Evolutionary conservation across 306 rosid species (phyloP).

Genomic region (Parietaria judaica): DNA sequence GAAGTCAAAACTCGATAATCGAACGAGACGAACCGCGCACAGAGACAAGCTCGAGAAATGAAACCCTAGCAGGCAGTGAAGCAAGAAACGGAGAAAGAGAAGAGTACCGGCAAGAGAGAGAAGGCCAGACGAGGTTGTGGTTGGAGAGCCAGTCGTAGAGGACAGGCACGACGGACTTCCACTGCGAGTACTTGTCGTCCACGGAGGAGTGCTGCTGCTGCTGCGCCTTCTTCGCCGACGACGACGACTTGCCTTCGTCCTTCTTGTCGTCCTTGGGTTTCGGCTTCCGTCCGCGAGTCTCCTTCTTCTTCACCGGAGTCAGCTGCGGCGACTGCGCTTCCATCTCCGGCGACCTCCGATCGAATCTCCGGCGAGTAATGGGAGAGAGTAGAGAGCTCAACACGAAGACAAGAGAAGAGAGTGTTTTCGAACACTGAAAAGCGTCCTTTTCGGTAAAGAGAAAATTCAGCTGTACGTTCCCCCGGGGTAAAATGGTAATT

Average conservation of each 20-base stretch:
- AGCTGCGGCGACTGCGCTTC: constrained; percentile 48
- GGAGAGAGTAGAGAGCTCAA: too few species aligned
- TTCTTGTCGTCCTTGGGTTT: constrained; percentile 77
- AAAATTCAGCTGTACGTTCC: too few species aligned
- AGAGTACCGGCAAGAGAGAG: constrained; percentile 81
- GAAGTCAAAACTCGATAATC: not conserved
- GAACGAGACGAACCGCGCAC: not conserved
- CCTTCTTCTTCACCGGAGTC: constrained; percentile 59
- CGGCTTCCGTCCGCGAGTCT: constrained; percentile 76
- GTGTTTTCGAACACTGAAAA: too few species aligned
- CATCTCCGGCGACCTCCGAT: constrained; percentile 24
- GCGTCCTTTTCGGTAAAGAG: too few species aligned
- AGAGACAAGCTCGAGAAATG: not conserved
- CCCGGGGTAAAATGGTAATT: too few species aligned
- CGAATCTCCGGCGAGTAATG: not conserved
- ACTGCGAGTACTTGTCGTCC: constrained; percentile 73
- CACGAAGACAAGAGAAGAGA: too few species aligned
- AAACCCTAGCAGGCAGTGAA: not conserved
- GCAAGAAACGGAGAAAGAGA: not conserved
- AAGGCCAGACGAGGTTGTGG: constrained; percentile 94
- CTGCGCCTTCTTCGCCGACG: constrained; percentile 29
- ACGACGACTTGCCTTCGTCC: constrained; percentile 32
- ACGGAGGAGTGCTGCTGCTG: constrained; percentile 45
- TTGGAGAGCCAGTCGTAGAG: constrained; percentile 96
- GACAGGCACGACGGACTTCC: constrained; percentile 84